phyloP scores from a whole-genome alignment of 2,329 filamentous ascomycete genomes.

The Venturia carpophila region DNA sequence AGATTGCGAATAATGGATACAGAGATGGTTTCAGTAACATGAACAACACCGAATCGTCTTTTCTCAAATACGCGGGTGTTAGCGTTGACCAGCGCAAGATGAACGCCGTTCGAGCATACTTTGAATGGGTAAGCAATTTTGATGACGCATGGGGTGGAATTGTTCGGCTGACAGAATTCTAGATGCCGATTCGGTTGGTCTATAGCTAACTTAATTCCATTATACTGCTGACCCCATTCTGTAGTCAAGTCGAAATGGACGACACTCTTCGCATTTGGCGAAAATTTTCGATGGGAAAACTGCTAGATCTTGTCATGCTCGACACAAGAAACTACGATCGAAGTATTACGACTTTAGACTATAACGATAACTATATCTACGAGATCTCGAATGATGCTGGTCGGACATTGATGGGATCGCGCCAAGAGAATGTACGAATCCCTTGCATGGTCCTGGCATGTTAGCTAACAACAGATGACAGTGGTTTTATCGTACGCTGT shows the following conservation, averaged over 20 bases:
- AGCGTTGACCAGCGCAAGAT: slow-evolving; percentile 65
- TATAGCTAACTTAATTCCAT: slow-evolving; percentile 32
- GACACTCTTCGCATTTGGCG: slow-evolving; percentile 62
- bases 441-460: background rate
- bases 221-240: slow-evolving; percentile 40
- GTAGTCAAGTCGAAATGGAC: slow-evolving; percentile 58
- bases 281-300: slow-evolving; percentile 55
- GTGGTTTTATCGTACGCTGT: slow-evolving; percentile 57
- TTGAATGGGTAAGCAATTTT: slow-evolving; percentile 37
- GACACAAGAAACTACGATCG: slow-evolving; percentile 64
- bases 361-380: slow-evolving; percentile 18
- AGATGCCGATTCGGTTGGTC: slow-evolving; percentile 32
- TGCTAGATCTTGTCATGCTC: slow-evolving; percentile 60
- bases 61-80: slow-evolving; percentile 47
- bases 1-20: slow-evolving; percentile 59
- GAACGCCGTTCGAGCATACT: slow-evolving; percentile 63
- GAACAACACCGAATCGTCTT: slow-evolving; percentile 61
- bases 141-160: background rate
- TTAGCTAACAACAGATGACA: background rate
- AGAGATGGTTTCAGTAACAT: slow-evolving; percentile 52
- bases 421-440: slow-evolving; percentile 12
- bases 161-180: background rate
- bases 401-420: slow-evolving; percentile 17
- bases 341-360: slow-evolving; percentile 47
- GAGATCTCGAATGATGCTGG: slow-evolving; percentile 19